phyloP scores from a whole-genome alignment of 2,329 filamentous ascomycete genomes.

The Colletotrichum sansevieriae region DNA sequence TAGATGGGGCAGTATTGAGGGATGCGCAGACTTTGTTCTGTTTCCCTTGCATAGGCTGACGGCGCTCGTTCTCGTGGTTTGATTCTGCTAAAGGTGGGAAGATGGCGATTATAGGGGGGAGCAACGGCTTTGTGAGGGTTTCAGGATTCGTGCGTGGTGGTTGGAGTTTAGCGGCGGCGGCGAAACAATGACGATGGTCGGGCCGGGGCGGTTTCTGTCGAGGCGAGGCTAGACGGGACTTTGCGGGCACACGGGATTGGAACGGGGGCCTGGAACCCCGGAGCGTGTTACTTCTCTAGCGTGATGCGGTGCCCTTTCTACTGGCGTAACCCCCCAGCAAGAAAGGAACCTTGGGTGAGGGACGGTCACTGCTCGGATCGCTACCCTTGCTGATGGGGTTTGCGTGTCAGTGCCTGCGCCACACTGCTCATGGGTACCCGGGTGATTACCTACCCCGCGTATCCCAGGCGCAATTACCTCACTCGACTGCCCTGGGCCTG shows the following conservation, averaged over 20 bases:
- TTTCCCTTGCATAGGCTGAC: neutral
- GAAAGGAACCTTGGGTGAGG: neutral
- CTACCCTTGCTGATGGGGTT: slow-evolving; percentile 26
- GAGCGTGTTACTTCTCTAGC: neutral
- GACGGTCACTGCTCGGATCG: slow-evolving; percentile 14
- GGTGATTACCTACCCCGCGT: slow-evolving; percentile 7
- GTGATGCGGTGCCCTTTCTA: no score
- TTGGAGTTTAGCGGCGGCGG: slow-evolving; percentile 19
- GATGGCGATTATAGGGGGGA: no score
- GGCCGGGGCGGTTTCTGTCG: slow-evolving; percentile 8
- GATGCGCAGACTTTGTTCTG: neutral
- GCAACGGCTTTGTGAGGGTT: neutral
- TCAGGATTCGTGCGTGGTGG: neutral
- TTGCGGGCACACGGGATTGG: slow-evolving; percentile 6
- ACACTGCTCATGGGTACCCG: slow-evolving; percentile 10
- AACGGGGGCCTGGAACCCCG: slow-evolving; percentile 19
- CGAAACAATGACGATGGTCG: slow-evolving; percentile 41
- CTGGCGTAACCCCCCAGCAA: neutral
- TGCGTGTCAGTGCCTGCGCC: slow-evolving; percentile 36
- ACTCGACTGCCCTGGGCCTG: neutral
- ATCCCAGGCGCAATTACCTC: slow-evolving; percentile 20
- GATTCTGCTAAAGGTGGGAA: neutral
- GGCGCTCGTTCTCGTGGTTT: neutral
- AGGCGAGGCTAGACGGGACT: slow-evolving; percentile 20
- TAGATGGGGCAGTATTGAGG: slow-evolving; percentile 1